phyloP scores from a whole-genome alignment of 1,284 basidiomycete species.

The Ustilago xerochloae region DNA sequence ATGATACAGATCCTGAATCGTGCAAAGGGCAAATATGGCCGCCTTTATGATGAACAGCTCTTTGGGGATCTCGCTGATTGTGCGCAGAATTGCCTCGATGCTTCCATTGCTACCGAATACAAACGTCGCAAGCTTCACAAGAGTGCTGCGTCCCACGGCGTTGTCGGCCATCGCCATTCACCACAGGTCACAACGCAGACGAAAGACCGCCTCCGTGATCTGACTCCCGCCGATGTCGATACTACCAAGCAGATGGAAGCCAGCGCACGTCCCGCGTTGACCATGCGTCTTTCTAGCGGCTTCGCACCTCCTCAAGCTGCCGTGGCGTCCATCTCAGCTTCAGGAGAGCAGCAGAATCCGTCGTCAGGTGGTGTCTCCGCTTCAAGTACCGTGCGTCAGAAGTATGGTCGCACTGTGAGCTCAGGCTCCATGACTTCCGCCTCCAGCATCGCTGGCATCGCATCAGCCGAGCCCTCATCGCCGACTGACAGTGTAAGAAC shows the following conservation, averaged over 20 bases:
- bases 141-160: neutral
- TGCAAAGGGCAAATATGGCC: neutral
- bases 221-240: slow-evolving; percentile 28
- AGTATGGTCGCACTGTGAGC: slow-evolving; percentile 21
- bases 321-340: slow-evolving; percentile 12
- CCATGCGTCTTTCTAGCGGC: slow-evolving; percentile 20
- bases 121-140: neutral
- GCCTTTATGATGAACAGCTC: slow-evolving; percentile 11
- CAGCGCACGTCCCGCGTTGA: slow-evolving; percentile 15
- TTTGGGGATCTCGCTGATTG: slow-evolving; percentile 3
- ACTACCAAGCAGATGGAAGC: slow-evolving; percentile 15
- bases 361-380: neutral
- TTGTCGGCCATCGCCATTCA: neutral
- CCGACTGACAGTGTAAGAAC: slow-evolving; percentile 24
- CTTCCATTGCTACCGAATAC: slow-evolving; percentile 1
- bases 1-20: slow-evolving; percentile 3
- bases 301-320: slow-evolving; percentile 19
- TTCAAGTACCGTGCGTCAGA: slow-evolving; percentile 9
- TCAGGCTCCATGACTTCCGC: slow-evolving; percentile 1
- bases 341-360: slow-evolving; percentile 13
- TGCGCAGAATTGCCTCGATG: slow-evolving; percentile 1
- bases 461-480: slow-evolving; percentile 13
- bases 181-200: neutral
- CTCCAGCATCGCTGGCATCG: neutral
- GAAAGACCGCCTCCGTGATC: slow-evolving; percentile 13